These are phyloP conservation scores for Taiozyma onychis DNA, from an alignment of 1,139 yeast genomes.

Conservation along the genomic window DNA sequence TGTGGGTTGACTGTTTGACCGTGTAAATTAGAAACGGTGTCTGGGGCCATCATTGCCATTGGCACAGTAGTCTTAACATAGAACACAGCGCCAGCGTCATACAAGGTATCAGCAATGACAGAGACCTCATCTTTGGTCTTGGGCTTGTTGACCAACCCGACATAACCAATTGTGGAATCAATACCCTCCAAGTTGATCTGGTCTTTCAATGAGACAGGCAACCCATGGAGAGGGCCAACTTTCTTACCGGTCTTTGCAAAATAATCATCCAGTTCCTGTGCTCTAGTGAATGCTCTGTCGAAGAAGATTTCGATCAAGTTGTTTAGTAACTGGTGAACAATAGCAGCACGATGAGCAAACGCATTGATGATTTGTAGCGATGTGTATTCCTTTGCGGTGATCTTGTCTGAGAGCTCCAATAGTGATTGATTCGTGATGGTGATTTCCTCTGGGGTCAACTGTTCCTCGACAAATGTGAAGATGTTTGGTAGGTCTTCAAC, in stretches of 20 bases:
- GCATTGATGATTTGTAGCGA: constrained; percentile 28
- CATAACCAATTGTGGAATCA: constrained; percentile 41
- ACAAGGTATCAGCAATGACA: constrained; percentile 36
- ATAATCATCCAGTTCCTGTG: constrained; percentile 40
- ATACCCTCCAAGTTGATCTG: constrained; percentile 43
- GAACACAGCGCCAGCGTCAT: constrained; percentile 47
- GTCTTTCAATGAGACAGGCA: constrained; percentile 59
- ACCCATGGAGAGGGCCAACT: constrained; percentile 59
- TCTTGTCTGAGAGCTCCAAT: constrained; percentile 27
- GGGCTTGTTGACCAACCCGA: constrained; percentile 33
- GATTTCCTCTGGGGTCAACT: constrained; percentile 27
- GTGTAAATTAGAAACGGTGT: constrained; percentile 37
- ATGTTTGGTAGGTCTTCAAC: constrained; percentile 23
- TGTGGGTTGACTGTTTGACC: constrained; percentile 43
- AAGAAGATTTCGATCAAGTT: constrained; percentile 39
- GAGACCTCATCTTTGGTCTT: constrained; percentile 33
- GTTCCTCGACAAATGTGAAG: constrained; percentile 24
- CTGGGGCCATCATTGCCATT: constrained; percentile 46
- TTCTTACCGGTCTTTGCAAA: constrained; percentile 30
- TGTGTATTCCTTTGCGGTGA: constrained; percentile 27
- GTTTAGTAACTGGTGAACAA: constrained; percentile 43
- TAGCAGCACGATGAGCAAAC: constrained; percentile 36
- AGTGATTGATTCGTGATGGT: constrained; percentile 30
- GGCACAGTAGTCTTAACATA: constrained; percentile 52
- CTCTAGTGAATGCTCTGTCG: constrained; percentile 35